Evolutionary conservation across 2,329 filamentous ascomycete species (phyloP).

Genomic region (Coniochaeta sp.): DNA sequence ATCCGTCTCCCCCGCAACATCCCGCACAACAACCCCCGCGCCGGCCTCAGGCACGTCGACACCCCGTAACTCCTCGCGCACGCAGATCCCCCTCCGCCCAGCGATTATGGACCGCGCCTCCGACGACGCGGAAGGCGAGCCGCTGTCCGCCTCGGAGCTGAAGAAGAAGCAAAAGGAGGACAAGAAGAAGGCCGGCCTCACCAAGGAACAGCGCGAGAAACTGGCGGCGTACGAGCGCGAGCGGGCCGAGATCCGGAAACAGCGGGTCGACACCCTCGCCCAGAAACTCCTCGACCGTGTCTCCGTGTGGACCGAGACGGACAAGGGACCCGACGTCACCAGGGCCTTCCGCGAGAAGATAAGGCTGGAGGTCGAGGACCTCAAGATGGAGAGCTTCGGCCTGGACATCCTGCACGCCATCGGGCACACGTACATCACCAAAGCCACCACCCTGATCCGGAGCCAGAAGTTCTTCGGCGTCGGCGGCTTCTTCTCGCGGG

Average conservation of each 20-base stretch:
- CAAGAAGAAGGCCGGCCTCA: slow-evolving; percentile 81
- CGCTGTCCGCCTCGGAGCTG: slow-evolving; percentile 61
- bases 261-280: slow-evolving; percentile 77
- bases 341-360: slow-evolving; percentile 90
- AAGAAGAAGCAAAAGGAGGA: slow-evolving; percentile 51
- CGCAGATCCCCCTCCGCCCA: slow-evolving; percentile 66
- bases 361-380: slow-evolving; percentile 86
- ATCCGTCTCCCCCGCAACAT: slow-evolving; percentile 31
- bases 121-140: slow-evolving; percentile 67
- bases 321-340: slow-evolving; percentile 80
- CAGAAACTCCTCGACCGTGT: slow-evolving; percentile 85
- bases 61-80: slow-evolving; percentile 24
- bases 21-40: slow-evolving; percentile 31
- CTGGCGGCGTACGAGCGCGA: slow-evolving; percentile 83
- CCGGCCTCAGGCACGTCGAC: slow-evolving; percentile 30
- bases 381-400: slow-evolving; percentile 99
- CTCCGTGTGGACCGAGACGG: slow-evolving; percentile 94
- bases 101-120: slow-evolving; percentile 79
- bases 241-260: slow-evolving; percentile 69
- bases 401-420: slow-evolving; percentile 95
- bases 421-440: slow-evolving; percentile 81
- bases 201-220: slow-evolving; percentile 90
- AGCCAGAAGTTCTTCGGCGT: slow-evolving; percentile 97
- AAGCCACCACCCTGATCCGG: slow-evolving; percentile 81
- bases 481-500: slow-evolving; percentile 83